Base-by-base conservation (phyloP, 2,329 filamentous ascomycete species). In the Scleromitrula shiraiana region DNA sequence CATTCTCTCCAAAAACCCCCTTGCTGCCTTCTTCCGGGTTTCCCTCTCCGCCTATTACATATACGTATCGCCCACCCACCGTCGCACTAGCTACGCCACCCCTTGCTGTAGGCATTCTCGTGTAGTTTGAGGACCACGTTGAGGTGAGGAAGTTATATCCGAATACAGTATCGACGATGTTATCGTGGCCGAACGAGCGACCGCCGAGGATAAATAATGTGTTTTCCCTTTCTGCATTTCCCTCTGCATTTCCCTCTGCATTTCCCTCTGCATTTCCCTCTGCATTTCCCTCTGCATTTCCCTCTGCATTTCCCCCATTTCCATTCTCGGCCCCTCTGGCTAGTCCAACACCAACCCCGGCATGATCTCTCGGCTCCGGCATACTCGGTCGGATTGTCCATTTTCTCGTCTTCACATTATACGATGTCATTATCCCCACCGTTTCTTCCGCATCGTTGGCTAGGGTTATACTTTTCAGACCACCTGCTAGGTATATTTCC, bases 401-500 rank as follows among this genome's bases (percentile, higher is more conserved):
- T 4, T 32, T 46, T 0, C 50, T 51, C 0, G 55, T 46, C 2
- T 49, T 45, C 5, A 62, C 62, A 30, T 69, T 55, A 27, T 63
- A 70, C 0, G 65, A 38, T 8, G 50, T 52, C 10, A 70, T 5
- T 56, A 56, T 4, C 50, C 4, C 27, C 2, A 51, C 43, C 2
- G 43, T 52, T 5, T 12, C 20, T 9, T 39, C 33, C 3, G 6
- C 5, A 2, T 19, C 19, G 3, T 30, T 20, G 14, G 49, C 26
- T 0, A 41, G 5, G 19, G 22, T 17, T 2, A 40, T n/a, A 2
- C 7, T n/a, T 1, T 57, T 58, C 53, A 69, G 57, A 0, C 69
- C 69, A 3, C 69, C 68, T 1, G 65, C 68, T 2, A 71, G 56
- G 41, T 64, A 66, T 4, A 71, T 61, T 1, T 37, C n/a, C n/a